A percentile compares a stretch with the other conserved stretches of the same genome.
phyloP scores from a whole-genome alignment of 2,329 filamentous ascomycete genomes.

The Colletotrichum endophyticum region DNA sequence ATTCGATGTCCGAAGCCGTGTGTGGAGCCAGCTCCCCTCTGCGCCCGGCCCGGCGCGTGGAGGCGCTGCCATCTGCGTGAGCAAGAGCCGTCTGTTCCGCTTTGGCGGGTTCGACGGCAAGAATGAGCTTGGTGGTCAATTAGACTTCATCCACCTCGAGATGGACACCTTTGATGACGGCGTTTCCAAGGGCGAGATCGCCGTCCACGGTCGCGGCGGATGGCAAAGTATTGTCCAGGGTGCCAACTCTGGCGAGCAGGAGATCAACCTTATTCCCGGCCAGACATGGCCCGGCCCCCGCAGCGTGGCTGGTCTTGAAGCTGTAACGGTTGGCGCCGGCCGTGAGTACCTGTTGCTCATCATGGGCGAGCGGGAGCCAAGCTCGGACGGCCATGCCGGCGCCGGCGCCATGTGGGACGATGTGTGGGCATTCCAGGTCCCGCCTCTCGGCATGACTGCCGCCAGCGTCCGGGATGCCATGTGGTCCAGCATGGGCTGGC shows the following conservation, averaged over 20 bases:
- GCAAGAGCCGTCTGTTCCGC: constrained; percentile 70
- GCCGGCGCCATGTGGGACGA: constrained; percentile 63
- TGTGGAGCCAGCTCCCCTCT: constrained; percentile 71
- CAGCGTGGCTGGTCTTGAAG: constrained; percentile 58
- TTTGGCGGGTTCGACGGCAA: constrained; percentile 82
- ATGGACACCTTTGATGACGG: constrained; percentile 61
- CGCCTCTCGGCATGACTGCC: constrained; percentile 56
- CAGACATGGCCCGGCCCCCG: constrained; percentile 57
- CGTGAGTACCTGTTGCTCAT: constrained; percentile 67
- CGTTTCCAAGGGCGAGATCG: constrained; percentile 52
- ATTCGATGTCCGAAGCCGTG: constrained; percentile 68
- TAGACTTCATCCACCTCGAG: constrained; percentile 69
- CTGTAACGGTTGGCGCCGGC: constrained; percentile 63
- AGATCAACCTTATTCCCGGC: constrained; percentile 35
- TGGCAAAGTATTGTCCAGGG: constrained; percentile 60
- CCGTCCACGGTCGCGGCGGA: constrained; percentile 51
- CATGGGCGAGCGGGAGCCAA: constrained; percentile 61
- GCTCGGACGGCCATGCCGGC: constrained; percentile 51
- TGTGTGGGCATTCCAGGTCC: constrained; percentile 69
- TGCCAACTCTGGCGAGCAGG: constrained; percentile 33
- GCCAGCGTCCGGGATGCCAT: constrained; percentile 63
- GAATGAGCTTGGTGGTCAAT: constrained; percentile 69
- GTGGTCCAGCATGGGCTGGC: constrained; percentile 54
- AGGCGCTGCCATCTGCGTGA: constrained; percentile 70
- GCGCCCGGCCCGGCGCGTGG: constrained; percentile 72